Conservation (phyloP, 148 eudicot genomes). For the Hydrangea macrophylla region DNA sequence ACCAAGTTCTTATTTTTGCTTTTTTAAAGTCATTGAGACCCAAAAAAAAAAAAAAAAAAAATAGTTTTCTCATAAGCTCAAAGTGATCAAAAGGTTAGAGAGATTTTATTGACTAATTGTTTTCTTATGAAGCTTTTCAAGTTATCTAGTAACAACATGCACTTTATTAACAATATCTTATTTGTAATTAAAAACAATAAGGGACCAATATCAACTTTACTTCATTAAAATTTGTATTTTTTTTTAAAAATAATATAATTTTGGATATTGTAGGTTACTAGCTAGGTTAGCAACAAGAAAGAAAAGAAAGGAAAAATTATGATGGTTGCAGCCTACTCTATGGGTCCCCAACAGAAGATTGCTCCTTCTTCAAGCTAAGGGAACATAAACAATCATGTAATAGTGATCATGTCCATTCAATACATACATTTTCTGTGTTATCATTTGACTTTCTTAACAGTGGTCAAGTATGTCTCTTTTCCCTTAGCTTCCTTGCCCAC, state of each 20-base stretch:
- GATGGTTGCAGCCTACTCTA: background rate
- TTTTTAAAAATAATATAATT: too few species aligned
- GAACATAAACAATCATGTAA: constrained; percentile 13
- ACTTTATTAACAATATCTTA: too few species aligned
- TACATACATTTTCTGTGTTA: background rate
- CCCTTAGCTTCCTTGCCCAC: background rate
- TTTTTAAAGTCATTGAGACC: too few species aligned
- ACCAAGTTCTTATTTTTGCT: background rate
- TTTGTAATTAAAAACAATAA: too few species aligned
- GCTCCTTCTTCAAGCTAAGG: constrained; percentile 17
- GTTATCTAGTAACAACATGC: background rate
- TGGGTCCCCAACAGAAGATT: constrained; percentile 1
- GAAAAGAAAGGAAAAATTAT: background rate
- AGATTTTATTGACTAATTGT: background rate
- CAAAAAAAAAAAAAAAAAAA: too few species aligned
- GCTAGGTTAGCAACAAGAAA: background rate
- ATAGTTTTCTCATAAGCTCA: background rate
- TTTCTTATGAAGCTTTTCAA: background rate
- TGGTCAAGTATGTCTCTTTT: background rate
- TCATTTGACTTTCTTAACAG: background rate
- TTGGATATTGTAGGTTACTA: too few species aligned
- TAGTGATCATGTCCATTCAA: constrained; percentile 4
- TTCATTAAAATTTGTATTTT: too few species aligned
- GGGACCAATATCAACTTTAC: too few species aligned
- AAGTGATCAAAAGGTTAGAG: background rate